Conservation (phyloP, 2,329 filamentous ascomycete species). For the Periconia sp. region DNA sequence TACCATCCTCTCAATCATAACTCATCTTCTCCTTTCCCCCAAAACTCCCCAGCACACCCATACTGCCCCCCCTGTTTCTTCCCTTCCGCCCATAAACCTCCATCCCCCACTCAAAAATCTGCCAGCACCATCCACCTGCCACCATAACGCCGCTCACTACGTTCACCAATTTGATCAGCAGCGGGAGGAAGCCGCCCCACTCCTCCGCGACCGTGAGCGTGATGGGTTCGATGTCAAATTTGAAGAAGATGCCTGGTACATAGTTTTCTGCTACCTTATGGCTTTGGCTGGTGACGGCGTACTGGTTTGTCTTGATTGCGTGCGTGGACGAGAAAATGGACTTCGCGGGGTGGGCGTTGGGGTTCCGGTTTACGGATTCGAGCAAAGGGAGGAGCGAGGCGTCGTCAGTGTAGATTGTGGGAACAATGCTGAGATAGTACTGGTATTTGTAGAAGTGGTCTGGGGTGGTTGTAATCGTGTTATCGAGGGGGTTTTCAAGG, state of each 20-base stretch:
- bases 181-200: slow-evolving; percentile 73
- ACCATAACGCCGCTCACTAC: slow-evolving; percentile 90
- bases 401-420: slow-evolving; percentile 79
- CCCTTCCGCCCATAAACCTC: slow-evolving; percentile 56
- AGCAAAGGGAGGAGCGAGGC: slow-evolving; percentile 56
- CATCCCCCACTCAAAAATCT: slow-evolving; percentile 76
- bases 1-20: slow-evolving; percentile 15
- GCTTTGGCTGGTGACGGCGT: slow-evolving; percentile 91
- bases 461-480: slow-evolving; percentile 77
- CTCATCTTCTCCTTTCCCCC: slow-evolving; percentile 23
- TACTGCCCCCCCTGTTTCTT: slow-evolving; percentile 46
- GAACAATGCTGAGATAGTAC: slow-evolving; percentile 95
- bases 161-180: slow-evolving; percentile 86
- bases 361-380: slow-evolving; percentile 43
- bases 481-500: slow-evolving; percentile 91
- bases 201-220: slow-evolving; percentile 84
- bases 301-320: slow-evolving; percentile 92
- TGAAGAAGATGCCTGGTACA: slow-evolving; percentile 94
- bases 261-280: slow-evolving; percentile 70
- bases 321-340: slow-evolving; percentile 49
- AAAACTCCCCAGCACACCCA: slow-evolving; percentile 54
- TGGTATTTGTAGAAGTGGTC: slow-evolving; percentile 94
- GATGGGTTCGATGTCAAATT: slow-evolving; percentile 98
- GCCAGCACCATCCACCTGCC: slow-evolving; percentile 91
- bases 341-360: slow-evolving; percentile 38